Evolutionary conservation across 164 flowering plant species (phyloP), one percentile per base, ranked within the genome.

Genomic region (Taxillus chinensis): DNA sequence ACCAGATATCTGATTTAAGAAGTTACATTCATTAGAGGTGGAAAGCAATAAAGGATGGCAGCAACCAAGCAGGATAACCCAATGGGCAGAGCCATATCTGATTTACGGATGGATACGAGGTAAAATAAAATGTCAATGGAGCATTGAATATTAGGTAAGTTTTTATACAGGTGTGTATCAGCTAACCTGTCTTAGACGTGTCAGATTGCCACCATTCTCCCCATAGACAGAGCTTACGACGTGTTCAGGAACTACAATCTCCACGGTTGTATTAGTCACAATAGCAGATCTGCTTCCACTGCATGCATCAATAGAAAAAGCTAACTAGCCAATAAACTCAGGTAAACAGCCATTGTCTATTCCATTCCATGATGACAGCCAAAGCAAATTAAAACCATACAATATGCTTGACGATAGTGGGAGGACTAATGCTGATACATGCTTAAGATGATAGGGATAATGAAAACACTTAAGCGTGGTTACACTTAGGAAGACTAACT

Each of bases 181-280:
- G 64, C 68, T 7, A 12, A 83, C 88, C 85, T 81, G 81, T 46
- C 71, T 74, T 39, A 81, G 77, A 8, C 74, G 77, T 60, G 15
- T 63, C 61, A 83, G 72, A 56, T 80, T 78, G n/a, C 73, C 64
- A 42, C 63, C 65, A 55, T 81, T 69, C 68, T 83, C 85, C 42
- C 88, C 88, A 63, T 75, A 75, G 61, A 83, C 67, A 62, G 65
- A 66, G 53, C 69, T 39, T 12, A 78, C 38, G 57, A 71, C 67
- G 39, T 39, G 55, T 57, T 71, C 73, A 46, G 85, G 87, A 62
- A 81, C 70, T 10, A 74, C 73, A 7, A 81, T 64, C 71, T 83
- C 87, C 46, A 79, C 74, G 41, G 77, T 59, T 17, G 72, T 67
- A 63, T 61, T 65, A 38, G 75, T 41, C 62, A 63, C 17, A 41